Evolutionary conservation across 2,329 filamentous ascomycete species (phyloP), one percentile per base, ranked within the genome.

Genomic region (Ustulina deusta): DNA sequence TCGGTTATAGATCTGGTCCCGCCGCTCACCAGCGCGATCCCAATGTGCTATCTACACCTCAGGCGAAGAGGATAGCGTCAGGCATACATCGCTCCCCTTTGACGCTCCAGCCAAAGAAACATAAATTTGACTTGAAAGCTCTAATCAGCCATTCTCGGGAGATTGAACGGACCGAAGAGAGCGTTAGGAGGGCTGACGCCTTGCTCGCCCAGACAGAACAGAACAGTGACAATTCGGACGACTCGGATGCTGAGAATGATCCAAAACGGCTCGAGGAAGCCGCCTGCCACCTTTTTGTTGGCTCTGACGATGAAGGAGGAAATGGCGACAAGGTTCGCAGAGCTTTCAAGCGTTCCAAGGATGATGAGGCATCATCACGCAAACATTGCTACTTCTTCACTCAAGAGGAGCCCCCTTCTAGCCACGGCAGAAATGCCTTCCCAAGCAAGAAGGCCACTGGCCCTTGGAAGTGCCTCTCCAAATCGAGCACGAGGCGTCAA

Each of bases 71-170:
- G 61, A 81, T 81, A 51, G 82, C 81, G 5, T 75, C 78, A 9
- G 75, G 75, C 36, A 63, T 69, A 32, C 79, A 79, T 63, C 75
- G 78, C 9, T 87, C 86, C 3, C 86, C 87, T 5, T 72, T 87
- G 56, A 82, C 85, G 1, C 78, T 84, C 62, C 81, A 82, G 51
- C 80, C 74, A 29, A 75, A 70, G 17, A 87, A 85, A 73, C 89
- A 90, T 77, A 89, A 86, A 70, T 90, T 90, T 69, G 87, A 90
- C 61, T 78, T 93, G 63, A 87, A 88, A 65, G 83, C 86, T 1
- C 82, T 94, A 9, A 82, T 90, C 46, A 86, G 83, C 52, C 85
- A 90, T 73, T 85, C 89, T 6, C 81, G 83, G 46, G 83, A 85
- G 64, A 88, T 93, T 68, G 82, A 88, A 48, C 86, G 87, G 44